Conservation (phyloP, 768 basidiomycete species). For the Rhizopogon vinicolor region DNA sequence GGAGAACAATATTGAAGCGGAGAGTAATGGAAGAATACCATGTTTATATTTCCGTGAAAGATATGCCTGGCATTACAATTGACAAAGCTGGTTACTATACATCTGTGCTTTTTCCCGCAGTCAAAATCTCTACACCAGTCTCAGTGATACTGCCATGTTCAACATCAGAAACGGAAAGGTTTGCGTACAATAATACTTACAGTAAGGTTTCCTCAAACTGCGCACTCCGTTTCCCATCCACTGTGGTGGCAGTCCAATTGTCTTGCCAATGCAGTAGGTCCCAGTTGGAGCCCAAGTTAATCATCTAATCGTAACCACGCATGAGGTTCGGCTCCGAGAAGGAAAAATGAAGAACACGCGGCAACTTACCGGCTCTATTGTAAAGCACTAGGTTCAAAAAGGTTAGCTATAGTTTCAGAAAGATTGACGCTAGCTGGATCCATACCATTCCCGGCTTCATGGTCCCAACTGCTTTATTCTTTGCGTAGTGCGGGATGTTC, state of each 20-base stretch:
- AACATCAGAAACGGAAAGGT: neutral
- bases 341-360: constrained; percentile 1
- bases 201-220: constrained; percentile 98
- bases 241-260: constrained; percentile 94
- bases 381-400: constrained; percentile 46
- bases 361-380: constrained; percentile 68
- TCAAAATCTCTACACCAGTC: constrained; percentile 84
- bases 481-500: constrained; percentile 92
- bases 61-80: neutral
- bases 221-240: constrained; percentile 86
- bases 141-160: constrained; percentile 71
- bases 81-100: constrained; percentile 10
- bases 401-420: neutral
- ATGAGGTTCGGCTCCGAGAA: constrained; percentile 1
- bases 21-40: constrained; percentile 5
- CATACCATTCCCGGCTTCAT: constrained; percentile 94
- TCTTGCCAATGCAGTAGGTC: constrained; percentile 85
- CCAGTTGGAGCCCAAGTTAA: constrained; percentile 81
- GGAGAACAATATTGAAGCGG: constrained; percentile 16
- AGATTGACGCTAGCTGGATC: constrained; percentile 1
- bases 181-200: constrained; percentile 41
- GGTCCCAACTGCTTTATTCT: constrained; percentile 87
- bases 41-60: neutral
- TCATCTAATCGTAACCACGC: constrained; percentile 57
- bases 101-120: constrained; percentile 41